Evolutionary conservation across 495 filamentous ascomycete species (phyloP), one percentile per base, ranked within the genome.

Genomic region (Daldinia bambusicola): DNA sequence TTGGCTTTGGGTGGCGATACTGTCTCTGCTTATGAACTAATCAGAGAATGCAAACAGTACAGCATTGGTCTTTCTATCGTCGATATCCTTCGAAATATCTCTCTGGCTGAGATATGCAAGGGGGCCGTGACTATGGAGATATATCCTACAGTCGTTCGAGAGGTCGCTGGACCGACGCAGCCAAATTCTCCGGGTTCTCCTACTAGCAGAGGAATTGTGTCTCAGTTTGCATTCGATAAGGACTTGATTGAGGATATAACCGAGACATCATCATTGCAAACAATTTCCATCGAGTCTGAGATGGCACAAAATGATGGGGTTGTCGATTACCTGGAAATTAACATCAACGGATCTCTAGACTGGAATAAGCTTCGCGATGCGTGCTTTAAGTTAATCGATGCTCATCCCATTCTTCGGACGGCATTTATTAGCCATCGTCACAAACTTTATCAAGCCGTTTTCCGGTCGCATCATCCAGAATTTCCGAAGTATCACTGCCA

Each of bases 381-480:
- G 0, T 84, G 82, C 71, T 72, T 70, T 43, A 76, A 73, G 13
- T 63, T 85, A 13, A 78, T 75, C 8, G 67, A 74, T 30, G 77
- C 81, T 30, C 83, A 85, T 41, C 79, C 83, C 4, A 82, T 82
- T 18, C 69, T 85, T 10, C 81, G 83, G 41, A 84, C 83, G 0
- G 79, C 78, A 0, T 83, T 85, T 31, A 75, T 81, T 6, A 78
- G 77, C 12, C 77, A 81, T 36, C 78, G 78, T 48, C 79, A 80
- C 20, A 75, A 80, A 16, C 75, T 85, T 0, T 85, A 83, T 58
- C 81, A 83, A 61, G 80, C 80, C 0, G 81, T 83, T 12, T 63
- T 84, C 66, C 79, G 79, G 59, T 75, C 78, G 14, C 72, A 76
- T 56, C 69, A 72, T 20, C 74, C 81, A 20, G 80, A 81, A 50